Conservation (phyloP, 2,329 filamentous ascomycete species). For the Trichoderma endophyticum region DNA sequence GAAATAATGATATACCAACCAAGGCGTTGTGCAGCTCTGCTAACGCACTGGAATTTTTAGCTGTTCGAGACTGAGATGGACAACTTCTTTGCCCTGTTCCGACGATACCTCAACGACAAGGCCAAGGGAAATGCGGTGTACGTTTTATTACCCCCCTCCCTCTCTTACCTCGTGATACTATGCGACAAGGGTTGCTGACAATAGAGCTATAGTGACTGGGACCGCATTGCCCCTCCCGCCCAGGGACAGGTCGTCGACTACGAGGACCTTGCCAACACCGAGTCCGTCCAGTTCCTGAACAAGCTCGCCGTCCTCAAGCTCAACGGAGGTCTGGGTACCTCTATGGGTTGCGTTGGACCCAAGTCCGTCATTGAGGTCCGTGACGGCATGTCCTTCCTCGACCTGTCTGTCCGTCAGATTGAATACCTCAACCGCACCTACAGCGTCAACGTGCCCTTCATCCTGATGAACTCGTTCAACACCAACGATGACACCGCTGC, state of each 20-base stretch:
- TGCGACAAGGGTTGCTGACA: background rate
- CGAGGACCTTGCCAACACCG: slow-evolving; percentile 80
- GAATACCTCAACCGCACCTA: slow-evolving; percentile 99
- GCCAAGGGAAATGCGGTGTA: slow-evolving; percentile 92
- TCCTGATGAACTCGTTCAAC: slow-evolving; percentile 99
- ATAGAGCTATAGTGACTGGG: slow-evolving; percentile 70
- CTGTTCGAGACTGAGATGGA: slow-evolving; percentile 99
- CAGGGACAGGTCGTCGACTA: slow-evolving; percentile 94
- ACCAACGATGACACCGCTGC: slow-evolving; percentile 96
- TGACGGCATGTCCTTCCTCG: slow-evolving; percentile 99
- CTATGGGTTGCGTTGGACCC: slow-evolving; percentile 98
- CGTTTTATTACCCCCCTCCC: slow-evolving; percentile 32
- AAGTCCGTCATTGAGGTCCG: slow-evolving; percentile 99
- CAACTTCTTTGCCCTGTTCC: slow-evolving; percentile 99
- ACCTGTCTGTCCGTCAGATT: slow-evolving; percentile 97
- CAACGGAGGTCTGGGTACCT: slow-evolving; percentile 98
- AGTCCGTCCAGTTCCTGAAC: slow-evolving; percentile 90
- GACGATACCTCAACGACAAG: slow-evolving; percentile 97
- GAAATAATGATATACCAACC: background rate
- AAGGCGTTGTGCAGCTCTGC: background rate
- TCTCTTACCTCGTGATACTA: background rate
- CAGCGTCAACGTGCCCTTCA: slow-evolving; percentile 93
- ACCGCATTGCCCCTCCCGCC: slow-evolving; percentile 90
- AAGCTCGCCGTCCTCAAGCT: slow-evolving; percentile 99
- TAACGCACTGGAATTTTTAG: slow-evolving; percentile 39